These are phyloP conservation scores for Haberlea rhodopensis DNA, from an alignment of 257 asterid species.

Conservation along the genomic window DNA sequence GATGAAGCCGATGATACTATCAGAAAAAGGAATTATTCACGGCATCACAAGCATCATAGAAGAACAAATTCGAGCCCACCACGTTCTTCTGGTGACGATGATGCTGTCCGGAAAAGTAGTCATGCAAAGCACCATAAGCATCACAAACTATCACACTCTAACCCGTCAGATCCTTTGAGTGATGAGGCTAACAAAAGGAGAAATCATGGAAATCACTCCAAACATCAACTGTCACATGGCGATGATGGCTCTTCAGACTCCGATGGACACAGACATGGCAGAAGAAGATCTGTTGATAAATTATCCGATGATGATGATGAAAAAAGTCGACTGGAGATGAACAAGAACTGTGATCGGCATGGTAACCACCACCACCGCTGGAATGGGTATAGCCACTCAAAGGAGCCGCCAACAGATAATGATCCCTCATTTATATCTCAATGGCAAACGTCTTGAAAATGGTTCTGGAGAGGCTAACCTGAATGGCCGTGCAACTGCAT, in stretches of 20 bases:
- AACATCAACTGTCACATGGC: slow-evolving; percentile 35
- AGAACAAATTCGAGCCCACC: slow-evolving; percentile 34
- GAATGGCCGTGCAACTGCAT: slow-evolving; percentile 20
- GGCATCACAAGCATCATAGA: slow-evolving; percentile 37
- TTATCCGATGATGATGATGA: slow-evolving; percentile 46
- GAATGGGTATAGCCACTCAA: slow-evolving; percentile 18
- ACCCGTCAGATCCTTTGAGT: slow-evolving; percentile 42
- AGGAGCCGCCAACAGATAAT: slow-evolving; percentile 12
- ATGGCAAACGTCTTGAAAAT: slow-evolving; percentile 6
- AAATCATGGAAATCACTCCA: slow-evolving; percentile 37
- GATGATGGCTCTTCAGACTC: slow-evolving; percentile 49
- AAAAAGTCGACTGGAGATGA: slow-evolving; percentile 29
- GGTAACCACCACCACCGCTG: slow-evolving; percentile 32
- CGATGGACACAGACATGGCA: slow-evolving; percentile 33
- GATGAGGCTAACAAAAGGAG: slow-evolving; percentile 37
- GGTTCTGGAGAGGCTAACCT: slow-evolving; percentile 21
- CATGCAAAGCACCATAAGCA: slow-evolving; percentile 42
- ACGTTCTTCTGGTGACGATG: slow-evolving; percentile 41
- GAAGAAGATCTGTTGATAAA: slow-evolving; percentile 44
- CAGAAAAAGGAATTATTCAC: slow-evolving; percentile 29
- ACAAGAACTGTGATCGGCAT: slow-evolving; percentile 30
- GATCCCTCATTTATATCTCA: neutral
- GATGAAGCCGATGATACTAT: slow-evolving; percentile 28
- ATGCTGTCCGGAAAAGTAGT: slow-evolving; percentile 36
- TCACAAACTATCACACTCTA: slow-evolving; percentile 32